Percentiles rank a stretch among this genome's conserved stretches.
These are phyloP conservation scores for Claviceps spartinae DNA, from an alignment of 2,329 filamentous ascomycete species.

Conservation along the genomic window DNA sequence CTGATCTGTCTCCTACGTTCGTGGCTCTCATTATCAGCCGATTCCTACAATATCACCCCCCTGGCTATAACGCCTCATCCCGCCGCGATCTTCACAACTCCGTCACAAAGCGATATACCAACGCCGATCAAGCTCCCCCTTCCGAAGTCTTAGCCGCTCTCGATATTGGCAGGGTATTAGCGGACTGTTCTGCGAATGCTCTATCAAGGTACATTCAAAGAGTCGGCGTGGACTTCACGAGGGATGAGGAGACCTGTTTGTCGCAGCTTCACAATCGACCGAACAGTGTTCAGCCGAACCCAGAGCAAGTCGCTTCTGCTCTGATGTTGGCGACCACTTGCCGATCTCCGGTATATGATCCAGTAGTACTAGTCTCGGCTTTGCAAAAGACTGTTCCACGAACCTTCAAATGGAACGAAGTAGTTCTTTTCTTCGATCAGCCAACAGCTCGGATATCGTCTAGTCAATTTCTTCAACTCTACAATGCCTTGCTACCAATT, in stretches of 20 bases:
- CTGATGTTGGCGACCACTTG: conserved; percentile 54
- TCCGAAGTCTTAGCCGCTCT: conserved; percentile 57
- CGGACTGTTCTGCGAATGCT: conserved; percentile 40
- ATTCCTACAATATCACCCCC: conserved; percentile 74
- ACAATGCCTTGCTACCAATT: conserved; percentile 62
- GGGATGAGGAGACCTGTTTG: conserved; percentile 54
- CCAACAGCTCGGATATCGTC: conserved; percentile 62
- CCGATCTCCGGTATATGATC: conserved; percentile 38
- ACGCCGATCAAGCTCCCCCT: conserved; percentile 50
- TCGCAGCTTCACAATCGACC: conserved; percentile 39
- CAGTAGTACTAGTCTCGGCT: conserved; percentile 45
- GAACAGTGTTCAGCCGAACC: conserved; percentile 49
- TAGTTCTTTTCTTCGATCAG: conserved; percentile 71
- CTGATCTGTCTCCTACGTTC: conserved; percentile 54
- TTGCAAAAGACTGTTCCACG: conserved; percentile 47
- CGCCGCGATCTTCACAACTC: conserved; percentile 57
- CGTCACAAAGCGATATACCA: conserved; percentile 54
- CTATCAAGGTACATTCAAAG: conserved; percentile 58
- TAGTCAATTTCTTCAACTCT: conserved; percentile 68
- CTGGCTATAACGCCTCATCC: conserved; percentile 66
- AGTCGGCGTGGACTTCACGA: conserved; percentile 60
- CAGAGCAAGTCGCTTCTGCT: conserved; percentile 71
- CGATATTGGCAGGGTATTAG: conserved; percentile 53
- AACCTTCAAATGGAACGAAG: conserved; percentile 55
- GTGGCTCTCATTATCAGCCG: conserved; percentile 73